Base-by-base conservation (phyloP, 192 early-diverging fungal genomes). In the Radiomyces spectabilis region DNA sequence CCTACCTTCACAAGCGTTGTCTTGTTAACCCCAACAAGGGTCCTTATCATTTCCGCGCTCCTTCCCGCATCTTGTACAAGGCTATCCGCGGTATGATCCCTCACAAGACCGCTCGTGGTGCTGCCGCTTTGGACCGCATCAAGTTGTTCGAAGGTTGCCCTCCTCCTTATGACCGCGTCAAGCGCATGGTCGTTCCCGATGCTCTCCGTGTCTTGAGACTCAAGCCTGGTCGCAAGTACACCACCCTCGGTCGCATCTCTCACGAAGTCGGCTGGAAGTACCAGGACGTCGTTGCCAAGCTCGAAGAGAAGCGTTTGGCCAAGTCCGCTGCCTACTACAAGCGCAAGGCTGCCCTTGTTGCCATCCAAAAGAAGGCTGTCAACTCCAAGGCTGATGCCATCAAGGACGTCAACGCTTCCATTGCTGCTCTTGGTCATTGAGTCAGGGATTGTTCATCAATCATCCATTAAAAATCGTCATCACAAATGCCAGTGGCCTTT, bases 71-170 rank as follows among this genome's bases (percentile, higher is more conserved):
- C 81, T 93, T 99, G 76, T 95, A 92, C 83, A 89, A 93, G 67
- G 82, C 87, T 52, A 80, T 99, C 73, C 93, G 97, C 53, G 97
- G 97, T 65, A 99, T 99, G 97, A 72, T 97, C 72, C 94, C 97
- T 57, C 97, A 99, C 91, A 98, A 97, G 86, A 95, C 95, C 55
- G 75, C 94, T 41, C 94, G 97, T 68, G 96, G 96, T 81, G 87
- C 91, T 64, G 91, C 90, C 37, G 95, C 96, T 61, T 79, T 99
- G 46, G 91, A 92, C 66, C 89, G 95, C 73, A 77, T 98, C 75
- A 96, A 96, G 91, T 88, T 97, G 74, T 99, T 99, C 56, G 97
- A 99, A 79, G 97, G 94, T 79, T 85, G 97, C 52, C 95, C 97
- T 51, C 84, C 97, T 61, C 93, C 94, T 29, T 99, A 94, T 65